Evolutionary conservation across 441 rosid genomes (phyloP), one percentile per base, ranked within the genome.

Genomic region (Raphanus hybrid): DNA sequence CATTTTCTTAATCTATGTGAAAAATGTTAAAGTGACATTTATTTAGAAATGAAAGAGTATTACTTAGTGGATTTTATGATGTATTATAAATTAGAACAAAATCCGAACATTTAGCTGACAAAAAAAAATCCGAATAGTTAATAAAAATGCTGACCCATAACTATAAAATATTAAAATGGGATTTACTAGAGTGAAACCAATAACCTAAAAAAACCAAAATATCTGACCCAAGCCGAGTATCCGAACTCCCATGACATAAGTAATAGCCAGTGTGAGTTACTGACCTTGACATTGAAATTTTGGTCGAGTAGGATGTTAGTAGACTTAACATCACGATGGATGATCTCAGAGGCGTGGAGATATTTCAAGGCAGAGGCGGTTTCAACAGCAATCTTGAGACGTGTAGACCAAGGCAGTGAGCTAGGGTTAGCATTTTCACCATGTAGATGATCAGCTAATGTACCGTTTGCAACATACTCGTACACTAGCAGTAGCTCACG

Each of bases 311-410:
- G 92, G 61, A 91, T 93, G 78, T 95, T 95, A 79, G 82, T 86
- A 52, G 99, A 82, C 58, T 93, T 95, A 76, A 91, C 96, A 65
- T 95, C 99, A 1, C 96, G 92, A 78, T 95, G 99, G 7, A 93
- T 85, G 65, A 88, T 89, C 20, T 84, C 82, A 8, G 92, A 84
- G 60, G 92, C 87, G 68, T 96, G 98, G 35, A 96, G 97, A 81
- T 90, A 96, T 18, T 80, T 75, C 68, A 96, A 73, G 1, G 98
- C 97, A 39, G 75, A 77, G 35, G 96, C 98, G 11, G 99, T 93
- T 78, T 95, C 96, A 4, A 87, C 73, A 4, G 97, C 97, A 23
- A 93, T 90, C 26, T 86, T 86, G 78, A 93, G 84, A 16, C 98
- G 86, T 16, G 73, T 83, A 23, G 70, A 64, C 98, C 97, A 93